Evolutionary conservation across 2,329 filamentous ascomycete species (phyloP).

Genomic region (Endoconidiophora polonica): DNA sequence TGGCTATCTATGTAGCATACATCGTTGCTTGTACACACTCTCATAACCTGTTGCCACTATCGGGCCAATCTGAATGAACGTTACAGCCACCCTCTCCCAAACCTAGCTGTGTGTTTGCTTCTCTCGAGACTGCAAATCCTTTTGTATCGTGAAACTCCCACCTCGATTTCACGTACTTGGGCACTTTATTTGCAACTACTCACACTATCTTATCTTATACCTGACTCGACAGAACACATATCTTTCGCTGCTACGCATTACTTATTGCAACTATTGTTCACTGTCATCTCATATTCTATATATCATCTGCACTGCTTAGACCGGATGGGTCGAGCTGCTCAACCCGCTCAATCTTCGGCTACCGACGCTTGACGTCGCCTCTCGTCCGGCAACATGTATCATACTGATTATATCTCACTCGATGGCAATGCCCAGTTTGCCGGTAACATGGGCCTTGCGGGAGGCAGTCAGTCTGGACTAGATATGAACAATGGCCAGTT

Average conservation of each 20-base stretch:
- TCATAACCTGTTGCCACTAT: neutral
- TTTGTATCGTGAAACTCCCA: neutral
- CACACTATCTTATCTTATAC: neutral
- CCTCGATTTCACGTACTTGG: no score
- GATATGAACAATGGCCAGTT: no score
- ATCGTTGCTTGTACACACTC: no score
- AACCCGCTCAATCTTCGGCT: neutral
- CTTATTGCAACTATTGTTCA: no score
- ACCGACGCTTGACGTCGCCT: conserved; percentile 1
- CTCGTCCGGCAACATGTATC: conserved; percentile 4
- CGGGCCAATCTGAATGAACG: neutral
- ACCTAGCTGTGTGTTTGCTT: neutral
- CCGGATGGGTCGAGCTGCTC: conserved; percentile 7
- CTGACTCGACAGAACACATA: no score
- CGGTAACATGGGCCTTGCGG: no score
- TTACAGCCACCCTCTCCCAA: conserved; percentile 1
- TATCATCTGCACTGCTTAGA: conserved; percentile 1
- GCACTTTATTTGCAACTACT: neutral
- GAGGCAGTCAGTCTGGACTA: no score
- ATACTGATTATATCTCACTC: neutral
- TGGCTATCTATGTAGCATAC: neutral
- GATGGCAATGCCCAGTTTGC: no score
- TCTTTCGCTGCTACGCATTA: no score
- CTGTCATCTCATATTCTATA: neutral
- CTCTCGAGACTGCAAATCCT: neutral